Percentiles rank a stretch among this genome's conserved stretches.
Conservation (phyloP, 306 rosid genomes). For the Trichosanthes truncata region DNA sequence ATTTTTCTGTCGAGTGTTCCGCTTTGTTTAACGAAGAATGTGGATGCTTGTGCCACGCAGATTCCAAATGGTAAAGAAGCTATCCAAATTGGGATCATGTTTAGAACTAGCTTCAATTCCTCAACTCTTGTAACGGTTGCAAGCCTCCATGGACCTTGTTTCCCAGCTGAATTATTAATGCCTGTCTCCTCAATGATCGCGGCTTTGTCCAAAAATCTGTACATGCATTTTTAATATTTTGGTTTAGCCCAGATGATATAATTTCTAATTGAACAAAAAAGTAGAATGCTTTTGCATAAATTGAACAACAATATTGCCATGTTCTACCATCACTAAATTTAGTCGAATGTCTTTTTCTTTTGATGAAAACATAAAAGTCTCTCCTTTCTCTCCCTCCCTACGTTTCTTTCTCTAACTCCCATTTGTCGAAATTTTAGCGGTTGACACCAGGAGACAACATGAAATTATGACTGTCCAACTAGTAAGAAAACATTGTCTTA, state of each 20-base stretch:
- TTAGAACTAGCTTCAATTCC: slow-evolving; percentile 78
- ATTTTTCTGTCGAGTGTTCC: slow-evolving; percentile 35
- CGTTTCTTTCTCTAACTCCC: too few species aligned
- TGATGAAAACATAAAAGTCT: too few species aligned
- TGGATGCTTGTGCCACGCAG: slow-evolving; percentile 58
- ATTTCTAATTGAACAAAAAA: neutral
- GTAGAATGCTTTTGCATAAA: neutral
- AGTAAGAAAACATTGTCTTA: too few species aligned
- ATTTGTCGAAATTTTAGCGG: too few species aligned
- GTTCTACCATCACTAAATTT: too few species aligned
- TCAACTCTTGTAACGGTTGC: slow-evolving; percentile 65
- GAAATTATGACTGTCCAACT: too few species aligned
- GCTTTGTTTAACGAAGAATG: slow-evolving; percentile 85
- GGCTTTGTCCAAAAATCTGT: slow-evolving; percentile 88
- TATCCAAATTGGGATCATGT: slow-evolving; percentile 83
- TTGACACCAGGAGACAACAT: too few species aligned
- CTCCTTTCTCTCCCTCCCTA: too few species aligned
- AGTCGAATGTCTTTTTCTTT: too few species aligned
- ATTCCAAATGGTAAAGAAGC: slow-evolving; percentile 63
- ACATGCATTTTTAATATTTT: too few species aligned
- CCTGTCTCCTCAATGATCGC: slow-evolving; percentile 40
- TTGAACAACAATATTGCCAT: too few species aligned
- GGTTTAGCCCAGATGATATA: neutral
- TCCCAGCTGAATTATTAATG: slow-evolving; percentile 19
- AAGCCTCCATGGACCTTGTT: slow-evolving; percentile 57